Conservation (phyloP, 331 rosid species). For the Cydonia oblonga region DNA sequence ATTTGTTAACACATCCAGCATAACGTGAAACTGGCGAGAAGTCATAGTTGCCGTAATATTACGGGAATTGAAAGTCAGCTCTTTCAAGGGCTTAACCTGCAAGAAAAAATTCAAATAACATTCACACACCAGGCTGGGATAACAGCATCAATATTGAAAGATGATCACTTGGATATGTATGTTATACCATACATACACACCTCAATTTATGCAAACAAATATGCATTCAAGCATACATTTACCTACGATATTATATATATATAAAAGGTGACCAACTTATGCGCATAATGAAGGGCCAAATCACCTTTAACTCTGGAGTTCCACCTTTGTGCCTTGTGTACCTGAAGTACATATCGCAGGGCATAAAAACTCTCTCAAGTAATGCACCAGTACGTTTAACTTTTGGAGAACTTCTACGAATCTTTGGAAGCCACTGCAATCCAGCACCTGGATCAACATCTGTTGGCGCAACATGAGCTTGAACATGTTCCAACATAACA, state of each 20-base stretch:
- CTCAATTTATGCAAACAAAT: background rate
- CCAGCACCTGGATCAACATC: constrained; percentile 99
- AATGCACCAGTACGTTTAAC: constrained; percentile 98
- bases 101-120: constrained; percentile 19
- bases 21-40: constrained; percentile 95
- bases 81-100: constrained; percentile 96
- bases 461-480: constrained; percentile 99
- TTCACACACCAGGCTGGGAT: background rate
- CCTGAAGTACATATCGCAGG: constrained; percentile 89
- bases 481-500: constrained; percentile 94
- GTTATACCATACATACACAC: background rate
- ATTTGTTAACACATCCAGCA: constrained; percentile 84
- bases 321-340: constrained; percentile 98
- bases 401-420: constrained; percentile 89
- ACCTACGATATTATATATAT: background rate
- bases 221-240: background rate
- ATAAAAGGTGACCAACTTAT: background rate
- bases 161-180: background rate
- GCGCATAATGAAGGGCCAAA: background rate
- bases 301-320: constrained; percentile 85
- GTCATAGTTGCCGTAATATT: constrained; percentile 95
- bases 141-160: background rate
- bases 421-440: constrained; percentile 96
- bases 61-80: constrained; percentile 76
- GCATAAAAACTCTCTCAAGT: constrained; percentile 99